Conservation (phyloP, 148 eudicot genomes). For the Talinum fruticosum region DNA sequence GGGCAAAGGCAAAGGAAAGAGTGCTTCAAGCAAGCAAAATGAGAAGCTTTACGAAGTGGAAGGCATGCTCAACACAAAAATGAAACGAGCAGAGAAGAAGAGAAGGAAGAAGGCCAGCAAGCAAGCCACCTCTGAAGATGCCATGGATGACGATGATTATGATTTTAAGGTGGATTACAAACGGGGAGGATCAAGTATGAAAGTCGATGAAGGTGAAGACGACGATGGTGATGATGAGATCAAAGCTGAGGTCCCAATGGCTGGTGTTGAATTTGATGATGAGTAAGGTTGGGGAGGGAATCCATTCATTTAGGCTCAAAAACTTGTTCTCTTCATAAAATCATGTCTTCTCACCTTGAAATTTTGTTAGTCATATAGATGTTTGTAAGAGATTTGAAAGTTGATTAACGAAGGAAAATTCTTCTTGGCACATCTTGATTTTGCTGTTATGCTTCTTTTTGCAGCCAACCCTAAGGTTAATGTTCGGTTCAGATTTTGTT, state of each 20-base stretch:
- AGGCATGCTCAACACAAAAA: conserved; percentile 77
- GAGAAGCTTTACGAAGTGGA: conserved; percentile 68
- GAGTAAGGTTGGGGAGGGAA: conserved; percentile 20
- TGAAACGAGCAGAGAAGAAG: conserved; percentile 71
- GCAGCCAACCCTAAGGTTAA: no score
- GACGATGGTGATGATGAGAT: conserved; percentile 34
- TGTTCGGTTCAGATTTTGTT: no score
- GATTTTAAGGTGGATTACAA: conserved; percentile 81
- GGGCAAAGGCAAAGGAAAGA: conserved; percentile 35
- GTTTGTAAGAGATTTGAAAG: not conserved
- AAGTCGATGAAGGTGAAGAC: conserved; percentile 42
- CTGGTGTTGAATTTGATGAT: conserved; percentile 37
- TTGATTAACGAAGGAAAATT: not conserved
- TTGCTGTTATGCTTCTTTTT: no score
- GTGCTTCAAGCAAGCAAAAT: conserved; percentile 54
- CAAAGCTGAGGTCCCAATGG: conserved; percentile 54
- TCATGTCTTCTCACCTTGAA: conserved; percentile 1
- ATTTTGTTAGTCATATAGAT: conserved; percentile 25
- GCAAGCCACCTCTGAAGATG: conserved; percentile 42
- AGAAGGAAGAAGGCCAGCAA: conserved; percentile 56
- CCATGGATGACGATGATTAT: conserved; percentile 55
- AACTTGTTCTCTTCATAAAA: not conserved
- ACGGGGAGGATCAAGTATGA: conserved; percentile 45
- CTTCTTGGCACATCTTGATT: not conserved
- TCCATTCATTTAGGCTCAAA: not conserved